Evolutionary conservation across 805 yeast genomes (phyloP).

Genomic region (Saturnispora ahearnii): DNA sequence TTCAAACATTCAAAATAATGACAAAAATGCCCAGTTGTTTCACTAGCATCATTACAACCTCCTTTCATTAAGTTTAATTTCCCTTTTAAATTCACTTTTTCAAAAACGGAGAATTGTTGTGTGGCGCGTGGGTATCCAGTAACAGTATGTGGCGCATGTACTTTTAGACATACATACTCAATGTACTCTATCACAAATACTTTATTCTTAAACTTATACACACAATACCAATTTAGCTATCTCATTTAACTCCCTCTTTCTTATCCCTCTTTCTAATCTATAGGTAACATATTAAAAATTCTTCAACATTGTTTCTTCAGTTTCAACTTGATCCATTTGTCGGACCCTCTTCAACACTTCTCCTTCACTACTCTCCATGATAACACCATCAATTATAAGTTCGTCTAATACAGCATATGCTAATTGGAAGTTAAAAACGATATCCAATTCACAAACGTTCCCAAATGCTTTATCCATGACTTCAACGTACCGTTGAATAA

Average conservation of each 20-base stretch:
- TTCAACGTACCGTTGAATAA: constrained; percentile 89
- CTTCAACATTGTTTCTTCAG: constrained; percentile 6
- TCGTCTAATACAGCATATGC: constrained; percentile 93
- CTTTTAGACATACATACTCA: not conserved
- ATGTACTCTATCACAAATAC: not conserved
- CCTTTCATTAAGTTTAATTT: no score
- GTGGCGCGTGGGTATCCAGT: not conserved
- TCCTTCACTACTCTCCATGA: constrained; percentile 73
- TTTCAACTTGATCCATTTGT: constrained; percentile 81
- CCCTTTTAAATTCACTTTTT: not conserved
- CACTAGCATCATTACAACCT: no score
- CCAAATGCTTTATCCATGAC: constrained; percentile 95
- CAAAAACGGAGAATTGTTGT: not conserved
- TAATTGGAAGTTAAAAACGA: constrained; percentile 88
- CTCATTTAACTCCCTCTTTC: no score
- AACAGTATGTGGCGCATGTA: not conserved
- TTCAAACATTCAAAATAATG: no score
- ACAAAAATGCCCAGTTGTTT: no score
- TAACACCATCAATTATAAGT: constrained; percentile 75
- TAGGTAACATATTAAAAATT: not conserved
- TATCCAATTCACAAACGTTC: constrained; percentile 93
- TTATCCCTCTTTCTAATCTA: no score
- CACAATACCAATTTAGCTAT: not conserved
- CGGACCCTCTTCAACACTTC: constrained; percentile 71
- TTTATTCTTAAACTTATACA: not conserved